phyloP scores from a whole-genome alignment of 2,329 filamentous ascomycete genomes.

The Calycina herbarum region DNA sequence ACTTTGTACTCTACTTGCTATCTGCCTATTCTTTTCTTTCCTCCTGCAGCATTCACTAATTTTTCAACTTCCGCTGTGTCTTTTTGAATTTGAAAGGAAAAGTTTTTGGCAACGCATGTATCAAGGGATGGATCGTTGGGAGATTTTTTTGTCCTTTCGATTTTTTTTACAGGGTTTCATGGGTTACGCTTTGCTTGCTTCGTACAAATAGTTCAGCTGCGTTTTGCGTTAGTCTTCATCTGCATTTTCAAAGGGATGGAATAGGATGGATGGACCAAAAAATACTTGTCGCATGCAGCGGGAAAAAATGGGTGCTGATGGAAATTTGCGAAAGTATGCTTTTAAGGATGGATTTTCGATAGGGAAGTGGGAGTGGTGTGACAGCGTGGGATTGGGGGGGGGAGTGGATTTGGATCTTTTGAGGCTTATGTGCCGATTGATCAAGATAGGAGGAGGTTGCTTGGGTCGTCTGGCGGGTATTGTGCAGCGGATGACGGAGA shows the following conservation, averaged over 20 bases:
- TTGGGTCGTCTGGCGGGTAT: neutral
- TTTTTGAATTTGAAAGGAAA: slow-evolving; percentile 20
- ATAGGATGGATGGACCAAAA: slow-evolving; percentile 12
- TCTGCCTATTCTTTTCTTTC: slow-evolving; percentile 13
- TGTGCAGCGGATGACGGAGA: neutral
- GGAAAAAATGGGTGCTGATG: slow-evolving; percentile 10
- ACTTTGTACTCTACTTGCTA: slow-evolving; percentile 26
- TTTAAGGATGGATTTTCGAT: slow-evolving; percentile 14
- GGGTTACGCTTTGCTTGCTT: slow-evolving; percentile 14
- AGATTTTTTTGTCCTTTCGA: slow-evolving; percentile 11
- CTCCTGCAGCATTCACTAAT: slow-evolving; percentile 18
- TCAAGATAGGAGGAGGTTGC: neutral
- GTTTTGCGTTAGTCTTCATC: slow-evolving; percentile 13
- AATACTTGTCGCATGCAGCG: slow-evolving; percentile 11
- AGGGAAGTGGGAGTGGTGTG: slow-evolving; percentile 6
- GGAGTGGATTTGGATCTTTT: slow-evolving; percentile 11
- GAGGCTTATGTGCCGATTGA: slow-evolving; percentile 6
- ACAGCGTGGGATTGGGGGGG: slow-evolving; percentile 1
- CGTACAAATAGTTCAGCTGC: slow-evolving; percentile 11
- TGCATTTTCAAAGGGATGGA: slow-evolving; percentile 21
- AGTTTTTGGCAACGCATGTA: slow-evolving; percentile 18
- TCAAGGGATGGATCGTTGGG: slow-evolving; percentile 19
- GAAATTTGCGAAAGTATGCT: slow-evolving; percentile 7
- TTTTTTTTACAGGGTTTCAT: slow-evolving; percentile 13
- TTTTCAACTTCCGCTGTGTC: slow-evolving; percentile 15